These are phyloP conservation scores for Rhodamnia argentea DNA, from an alignment of 345 rosid genomes.

Conservation along the genomic window DNA sequence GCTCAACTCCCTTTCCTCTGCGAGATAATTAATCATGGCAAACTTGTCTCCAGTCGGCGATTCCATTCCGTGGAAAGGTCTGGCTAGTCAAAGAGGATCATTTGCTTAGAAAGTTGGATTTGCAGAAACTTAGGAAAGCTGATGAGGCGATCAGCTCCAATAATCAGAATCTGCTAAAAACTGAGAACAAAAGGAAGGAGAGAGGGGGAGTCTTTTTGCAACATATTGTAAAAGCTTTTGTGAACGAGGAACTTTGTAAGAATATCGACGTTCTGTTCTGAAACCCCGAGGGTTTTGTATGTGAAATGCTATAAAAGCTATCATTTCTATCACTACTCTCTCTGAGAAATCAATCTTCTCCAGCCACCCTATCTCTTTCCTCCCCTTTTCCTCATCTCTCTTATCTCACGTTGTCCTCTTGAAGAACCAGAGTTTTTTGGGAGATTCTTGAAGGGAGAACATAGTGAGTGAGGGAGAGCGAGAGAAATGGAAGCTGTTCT, in stretches of 20 bases:
- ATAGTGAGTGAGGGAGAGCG: background rate
- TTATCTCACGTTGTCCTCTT: background rate
- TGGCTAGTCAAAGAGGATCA: background rate
- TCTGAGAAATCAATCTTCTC: background rate
- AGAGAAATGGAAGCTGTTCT: slow-evolving; percentile 57
- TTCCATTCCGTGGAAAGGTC: too few species aligned
- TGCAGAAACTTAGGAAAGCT: background rate
- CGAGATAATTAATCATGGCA: background rate
- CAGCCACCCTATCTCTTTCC: slow-evolving; percentile 1
- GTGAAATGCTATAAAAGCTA: background rate
- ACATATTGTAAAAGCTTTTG: background rate
- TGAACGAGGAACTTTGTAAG: background rate
- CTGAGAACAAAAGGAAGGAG: too few species aligned
- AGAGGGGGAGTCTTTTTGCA: background rate
- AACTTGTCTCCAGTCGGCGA: background rate
- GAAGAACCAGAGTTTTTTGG: background rate
- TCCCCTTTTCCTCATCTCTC: background rate
- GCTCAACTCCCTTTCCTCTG: background rate
- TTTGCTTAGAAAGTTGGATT: background rate
- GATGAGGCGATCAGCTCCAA: too few species aligned
- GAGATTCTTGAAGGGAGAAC: background rate
- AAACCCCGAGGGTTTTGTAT: background rate
- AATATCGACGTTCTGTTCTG: background rate
- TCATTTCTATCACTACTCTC: background rate
- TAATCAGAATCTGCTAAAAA: background rate